phyloP scores from a whole-genome alignment of 2,329 filamentous ascomycete species.

The Ceratocystis ficicola region DNA sequence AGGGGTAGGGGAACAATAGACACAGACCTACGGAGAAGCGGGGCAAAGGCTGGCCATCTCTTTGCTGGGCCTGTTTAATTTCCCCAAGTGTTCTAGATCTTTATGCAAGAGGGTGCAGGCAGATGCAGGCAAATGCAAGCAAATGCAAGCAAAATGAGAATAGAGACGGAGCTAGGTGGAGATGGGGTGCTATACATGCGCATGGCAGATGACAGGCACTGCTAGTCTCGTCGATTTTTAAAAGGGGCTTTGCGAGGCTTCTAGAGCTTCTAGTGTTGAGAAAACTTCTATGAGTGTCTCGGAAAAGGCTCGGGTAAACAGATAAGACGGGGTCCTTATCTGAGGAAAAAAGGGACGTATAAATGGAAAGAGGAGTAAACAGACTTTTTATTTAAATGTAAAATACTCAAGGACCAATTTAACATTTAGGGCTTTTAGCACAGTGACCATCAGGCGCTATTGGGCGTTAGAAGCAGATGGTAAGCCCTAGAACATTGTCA shows the following conservation, averaged over 20 bases:
- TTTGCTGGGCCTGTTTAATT: slow-evolving; percentile 1
- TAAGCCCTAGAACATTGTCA: slow-evolving; percentile 1
- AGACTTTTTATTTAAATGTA: no score
- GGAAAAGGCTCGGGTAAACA: no score
- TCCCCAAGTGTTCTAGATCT: not conserved
- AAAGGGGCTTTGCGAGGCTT: not conserved
- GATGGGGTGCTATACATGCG: not conserved
- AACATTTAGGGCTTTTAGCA: not conserved
- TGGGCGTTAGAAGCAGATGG: not conserved
- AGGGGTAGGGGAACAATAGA: not conserved
- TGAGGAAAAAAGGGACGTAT: no score
- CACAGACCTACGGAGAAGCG: not conserved
- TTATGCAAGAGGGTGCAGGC: not conserved
- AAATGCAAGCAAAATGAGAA: not conserved
- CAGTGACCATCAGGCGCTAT: not conserved
- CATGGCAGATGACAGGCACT: no score
- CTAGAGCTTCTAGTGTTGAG: not conserved
- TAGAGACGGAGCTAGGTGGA: not conserved
- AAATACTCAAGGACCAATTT: no score
- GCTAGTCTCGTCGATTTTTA: not conserved
- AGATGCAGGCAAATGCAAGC: not conserved
- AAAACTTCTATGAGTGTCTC: no score
- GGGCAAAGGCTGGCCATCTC: not conserved
- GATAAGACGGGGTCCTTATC: no score
- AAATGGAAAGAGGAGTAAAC: no score